phyloP scores from a whole-genome alignment of 1,139 yeast species.

The Protomyces inouyei region DNA sequence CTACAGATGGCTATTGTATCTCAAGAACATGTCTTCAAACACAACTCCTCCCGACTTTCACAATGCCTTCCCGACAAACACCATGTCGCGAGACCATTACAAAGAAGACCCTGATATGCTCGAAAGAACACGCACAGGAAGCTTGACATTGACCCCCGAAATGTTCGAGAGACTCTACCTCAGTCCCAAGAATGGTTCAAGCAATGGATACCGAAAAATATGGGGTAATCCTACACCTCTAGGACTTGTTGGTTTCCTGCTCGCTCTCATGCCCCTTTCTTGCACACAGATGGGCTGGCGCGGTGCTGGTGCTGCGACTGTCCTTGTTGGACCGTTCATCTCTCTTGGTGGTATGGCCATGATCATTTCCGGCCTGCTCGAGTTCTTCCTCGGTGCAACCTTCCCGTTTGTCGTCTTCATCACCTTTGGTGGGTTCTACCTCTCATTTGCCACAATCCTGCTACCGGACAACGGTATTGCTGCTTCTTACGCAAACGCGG shows the following conservation, averaged over 20 bases:
- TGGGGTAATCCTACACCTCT: slow-evolving; percentile 60
- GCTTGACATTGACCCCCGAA: slow-evolving; percentile 32
- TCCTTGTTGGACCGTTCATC: slow-evolving; percentile 36
- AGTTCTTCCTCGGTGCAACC: slow-evolving; percentile 59
- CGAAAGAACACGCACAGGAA: slow-evolving; percentile 31
- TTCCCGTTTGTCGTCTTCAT: slow-evolving; percentile 62
- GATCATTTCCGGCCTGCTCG: slow-evolving; percentile 62
- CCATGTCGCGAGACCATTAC: background rate
- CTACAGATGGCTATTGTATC: too few relatives aligned
- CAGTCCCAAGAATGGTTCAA: slow-evolving; percentile 29
- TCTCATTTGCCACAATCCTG: slow-evolving; percentile 57
- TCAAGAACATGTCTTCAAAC: background rate
- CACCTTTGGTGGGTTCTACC: slow-evolving; percentile 74
- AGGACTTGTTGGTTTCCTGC: slow-evolving; percentile 53
- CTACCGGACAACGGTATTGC: slow-evolving; percentile 54
- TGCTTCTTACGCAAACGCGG: slow-evolving; percentile 45
- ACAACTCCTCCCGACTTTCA: background rate
- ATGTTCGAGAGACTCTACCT: slow-evolving; percentile 33
- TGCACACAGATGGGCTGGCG: slow-evolving; percentile 33
- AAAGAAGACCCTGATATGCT: background rate
- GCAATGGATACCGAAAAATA: slow-evolving; percentile 33
- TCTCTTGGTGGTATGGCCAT: slow-evolving; percentile 64
- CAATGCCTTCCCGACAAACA: background rate
- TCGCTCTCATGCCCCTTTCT: slow-evolving; percentile 34
- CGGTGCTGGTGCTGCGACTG: slow-evolving; percentile 33